Conservation (phyloP, 441 rosid genomes). For the Daphne laureola region DNA sequence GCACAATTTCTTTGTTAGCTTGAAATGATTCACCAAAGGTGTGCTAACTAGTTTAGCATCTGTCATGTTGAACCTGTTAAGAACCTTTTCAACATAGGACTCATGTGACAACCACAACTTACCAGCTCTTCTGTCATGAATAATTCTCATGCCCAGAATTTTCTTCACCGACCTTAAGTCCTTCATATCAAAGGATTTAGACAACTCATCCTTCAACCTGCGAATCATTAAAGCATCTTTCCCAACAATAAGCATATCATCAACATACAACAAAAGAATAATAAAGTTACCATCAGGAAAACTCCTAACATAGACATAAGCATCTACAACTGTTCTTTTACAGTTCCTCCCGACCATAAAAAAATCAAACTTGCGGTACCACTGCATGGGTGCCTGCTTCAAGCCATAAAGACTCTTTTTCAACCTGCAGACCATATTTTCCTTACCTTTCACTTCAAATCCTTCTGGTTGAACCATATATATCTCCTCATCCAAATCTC, state of each 20-base stretch:
- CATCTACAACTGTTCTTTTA: background rate
- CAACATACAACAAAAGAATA: background rate
- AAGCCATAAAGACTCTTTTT: background rate
- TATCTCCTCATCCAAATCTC: background rate
- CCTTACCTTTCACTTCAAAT: background rate
- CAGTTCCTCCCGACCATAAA: background rate
- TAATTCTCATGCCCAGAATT: background rate
- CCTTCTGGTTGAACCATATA: background rate
- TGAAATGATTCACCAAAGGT: background rate
- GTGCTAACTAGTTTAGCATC: background rate
- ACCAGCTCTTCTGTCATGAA: background rate
- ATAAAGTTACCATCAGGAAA: background rate
- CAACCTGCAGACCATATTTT: background rate
- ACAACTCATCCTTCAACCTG: background rate
- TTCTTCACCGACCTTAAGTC: background rate
- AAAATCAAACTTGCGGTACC: background rate
- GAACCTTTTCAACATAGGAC: background rate
- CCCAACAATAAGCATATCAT: background rate
- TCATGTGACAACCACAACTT: slow-evolving; percentile 6
- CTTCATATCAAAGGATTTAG: slow-evolving; percentile 1
- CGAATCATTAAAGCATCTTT: background rate
- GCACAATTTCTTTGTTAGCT: no score
- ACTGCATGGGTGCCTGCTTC: background rate
- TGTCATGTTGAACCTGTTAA: background rate
- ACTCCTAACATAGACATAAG: background rate